Percentiles rank a stretch among this genome's conserved stretches.
Conservation (phyloP, 2,329 filamentous ascomycete species). For the Monosporascus sp. region DNA sequence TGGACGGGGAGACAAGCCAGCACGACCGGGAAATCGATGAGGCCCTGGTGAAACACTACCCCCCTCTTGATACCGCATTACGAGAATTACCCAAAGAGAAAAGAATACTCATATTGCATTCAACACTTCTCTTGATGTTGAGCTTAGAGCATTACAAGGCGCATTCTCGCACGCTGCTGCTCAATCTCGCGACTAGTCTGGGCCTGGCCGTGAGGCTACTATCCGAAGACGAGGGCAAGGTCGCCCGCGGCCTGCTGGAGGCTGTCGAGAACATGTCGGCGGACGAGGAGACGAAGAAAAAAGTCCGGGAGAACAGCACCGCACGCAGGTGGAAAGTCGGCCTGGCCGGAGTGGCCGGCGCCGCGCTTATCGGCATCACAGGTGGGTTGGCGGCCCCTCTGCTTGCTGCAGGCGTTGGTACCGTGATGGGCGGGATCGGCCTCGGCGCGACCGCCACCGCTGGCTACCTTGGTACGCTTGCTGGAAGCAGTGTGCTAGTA, state of each 20-base stretch:
- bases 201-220: constrained; percentile 61
- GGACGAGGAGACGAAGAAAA: constrained; percentile 59
- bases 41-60: constrained; percentile 48
- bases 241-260: constrained; percentile 70
- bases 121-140: constrained; percentile 65
- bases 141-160: constrained; percentile 75
- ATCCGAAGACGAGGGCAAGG: constrained; percentile 67
- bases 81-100: constrained; percentile 55
- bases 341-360: constrained; percentile 30
- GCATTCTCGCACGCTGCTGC: constrained; percentile 66
- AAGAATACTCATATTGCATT: constrained; percentile 63
- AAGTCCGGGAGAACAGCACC: constrained; percentile 57
- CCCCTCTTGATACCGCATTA: constrained; percentile 57
- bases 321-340: constrained; percentile 69
- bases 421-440: constrained; percentile 71
- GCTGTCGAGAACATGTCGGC: constrained; percentile 63
- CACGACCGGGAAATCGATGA: constrained; percentile 43
- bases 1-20: constrained; percentile 10
- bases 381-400: constrained; percentile 75
- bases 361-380: constrained; percentile 66
- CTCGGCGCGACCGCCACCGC: constrained; percentile 76
- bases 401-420: constrained; percentile 74
- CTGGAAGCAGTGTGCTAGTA: constrained; percentile 73
- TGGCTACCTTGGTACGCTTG: constrained; percentile 73
- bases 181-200: constrained; percentile 66